These are phyloP conservation scores for Sugiyamaella americana DNA, from an alignment of 805 yeast genomes.

Conservation along the genomic window DNA sequence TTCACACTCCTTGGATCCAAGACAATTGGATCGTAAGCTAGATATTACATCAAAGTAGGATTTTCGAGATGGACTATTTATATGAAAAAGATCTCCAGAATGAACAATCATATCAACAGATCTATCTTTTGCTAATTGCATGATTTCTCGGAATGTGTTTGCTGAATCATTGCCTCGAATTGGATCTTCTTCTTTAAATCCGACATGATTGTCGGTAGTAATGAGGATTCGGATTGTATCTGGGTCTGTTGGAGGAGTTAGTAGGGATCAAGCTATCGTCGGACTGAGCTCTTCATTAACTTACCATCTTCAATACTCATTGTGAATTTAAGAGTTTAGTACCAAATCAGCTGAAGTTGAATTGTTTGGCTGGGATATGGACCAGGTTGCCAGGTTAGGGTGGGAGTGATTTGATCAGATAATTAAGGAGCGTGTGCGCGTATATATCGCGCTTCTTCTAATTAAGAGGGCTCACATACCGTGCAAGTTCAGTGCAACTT, in stretches of 20 bases:
- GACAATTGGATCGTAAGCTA: constrained; percentile 60
- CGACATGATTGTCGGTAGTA: constrained; percentile 96
- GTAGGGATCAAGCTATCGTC: no score
- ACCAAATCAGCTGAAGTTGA: no score
- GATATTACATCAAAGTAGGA: constrained; percentile 78
- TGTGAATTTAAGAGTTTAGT: no score
- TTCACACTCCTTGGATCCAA: constrained; percentile 85
- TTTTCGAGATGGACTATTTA: constrained; percentile 82
- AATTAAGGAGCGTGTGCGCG: no score
- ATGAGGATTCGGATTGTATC: constrained; percentile 72
- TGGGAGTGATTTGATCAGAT: no score
- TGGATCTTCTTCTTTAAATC: constrained; percentile 84
- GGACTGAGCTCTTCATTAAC: no score
- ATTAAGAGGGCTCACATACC: no score
- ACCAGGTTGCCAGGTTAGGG: no score
- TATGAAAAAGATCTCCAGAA: constrained; percentile 89
- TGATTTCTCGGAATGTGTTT: constrained; percentile 78
- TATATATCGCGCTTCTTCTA: no score
- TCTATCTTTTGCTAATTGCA: constrained; percentile 57
- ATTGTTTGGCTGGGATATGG: no score
- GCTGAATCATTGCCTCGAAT: constrained; percentile 87
- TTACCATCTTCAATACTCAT: no score
- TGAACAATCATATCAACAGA: constrained; percentile 85
- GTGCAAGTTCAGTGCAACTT: no score
- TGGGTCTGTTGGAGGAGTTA: constrained; percentile 18